Evolutionary conservation across 805 yeast genomes (phyloP).

Genomic region (Metschnikowia vanudenii): DNA sequence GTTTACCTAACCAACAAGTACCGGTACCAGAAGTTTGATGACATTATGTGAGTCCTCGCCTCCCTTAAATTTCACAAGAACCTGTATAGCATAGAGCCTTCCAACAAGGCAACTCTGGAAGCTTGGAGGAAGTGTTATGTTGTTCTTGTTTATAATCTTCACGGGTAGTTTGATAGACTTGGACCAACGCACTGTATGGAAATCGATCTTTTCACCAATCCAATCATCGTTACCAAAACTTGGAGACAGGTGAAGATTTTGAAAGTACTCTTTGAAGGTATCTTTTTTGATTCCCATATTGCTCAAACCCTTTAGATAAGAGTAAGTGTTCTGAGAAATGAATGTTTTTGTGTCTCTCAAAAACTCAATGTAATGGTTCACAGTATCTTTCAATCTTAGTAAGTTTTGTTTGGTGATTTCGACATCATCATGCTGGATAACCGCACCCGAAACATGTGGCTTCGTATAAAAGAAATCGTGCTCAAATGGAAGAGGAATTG

Average conservation of each 20-base stretch:
- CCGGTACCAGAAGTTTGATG: constrained; percentile 18
- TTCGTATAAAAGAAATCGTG: constrained; percentile 43
- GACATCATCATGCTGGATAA: constrained; percentile 26
- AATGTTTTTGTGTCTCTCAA: constrained; percentile 33
- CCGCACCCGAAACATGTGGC: constrained; percentile 21
- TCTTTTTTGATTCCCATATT: constrained; percentile 41
- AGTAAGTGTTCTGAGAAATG: constrained; percentile 33
- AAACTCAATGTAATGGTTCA: constrained; percentile 33
- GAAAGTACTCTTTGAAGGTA: constrained; percentile 37
- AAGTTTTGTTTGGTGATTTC: constrained; percentile 35
- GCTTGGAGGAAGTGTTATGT: constrained; percentile 54
- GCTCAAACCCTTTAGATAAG: constrained; percentile 39
- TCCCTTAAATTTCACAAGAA: constrained; percentile 44
- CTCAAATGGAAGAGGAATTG: constrained; percentile 38
- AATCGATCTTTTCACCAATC: constrained; percentile 26
- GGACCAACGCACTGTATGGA: constrained; percentile 30
- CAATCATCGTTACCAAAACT: constrained; percentile 24
- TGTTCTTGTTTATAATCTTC: constrained; percentile 40
- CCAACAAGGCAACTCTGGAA: constrained; percentile 65
- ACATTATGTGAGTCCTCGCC: constrained; percentile 23
- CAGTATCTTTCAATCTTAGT: constrained; percentile 36
- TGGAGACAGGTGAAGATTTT: constrained; percentile 26
- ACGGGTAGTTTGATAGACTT: constrained; percentile 42
- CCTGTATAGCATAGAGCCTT: constrained; percentile 54
- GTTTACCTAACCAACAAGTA: constrained; percentile 14